Conservation (phyloP, 2,329 filamentous ascomycete species). For the Coniochaeta ligniaria region DNA sequence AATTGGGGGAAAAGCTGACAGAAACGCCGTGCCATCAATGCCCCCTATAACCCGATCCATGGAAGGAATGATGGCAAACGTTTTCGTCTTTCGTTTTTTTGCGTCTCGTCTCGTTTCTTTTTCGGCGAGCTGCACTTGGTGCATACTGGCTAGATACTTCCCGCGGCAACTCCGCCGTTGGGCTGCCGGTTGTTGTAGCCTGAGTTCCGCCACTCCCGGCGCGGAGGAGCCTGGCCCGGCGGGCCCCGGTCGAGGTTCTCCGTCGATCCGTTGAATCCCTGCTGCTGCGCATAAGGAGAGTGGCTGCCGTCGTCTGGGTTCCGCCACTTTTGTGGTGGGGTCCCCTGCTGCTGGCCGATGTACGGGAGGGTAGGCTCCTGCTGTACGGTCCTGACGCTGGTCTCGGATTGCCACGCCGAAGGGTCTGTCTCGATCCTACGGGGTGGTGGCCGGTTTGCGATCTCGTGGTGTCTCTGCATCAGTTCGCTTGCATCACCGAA, state of each 20-base stretch:
- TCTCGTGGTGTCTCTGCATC: conserved; percentile 43
- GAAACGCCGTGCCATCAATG: background rate
- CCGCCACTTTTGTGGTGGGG: conserved; percentile 40
- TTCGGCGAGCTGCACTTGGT: background rate
- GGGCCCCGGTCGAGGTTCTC: conserved; percentile 33
- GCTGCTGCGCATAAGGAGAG: conserved; percentile 33
- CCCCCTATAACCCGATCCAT: background rate
- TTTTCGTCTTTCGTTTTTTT: background rate
- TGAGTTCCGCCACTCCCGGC: conserved; percentile 52
- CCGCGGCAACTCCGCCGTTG: conserved; percentile 40
- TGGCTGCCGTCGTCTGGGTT: conserved; percentile 36
- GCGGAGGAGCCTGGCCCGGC: conserved; percentile 19
- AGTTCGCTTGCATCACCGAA: conserved; percentile 52
- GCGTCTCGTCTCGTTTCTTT: background rate
- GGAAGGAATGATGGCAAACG: background rate
- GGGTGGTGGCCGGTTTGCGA: conserved; percentile 47
- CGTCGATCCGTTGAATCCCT: conserved; percentile 34
- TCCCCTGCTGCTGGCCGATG: conserved; percentile 32
- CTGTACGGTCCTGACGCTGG: conserved; percentile 67
- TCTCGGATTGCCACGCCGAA: conserved; percentile 74
- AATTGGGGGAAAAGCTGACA: background rate
- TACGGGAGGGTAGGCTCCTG: conserved; percentile 44
- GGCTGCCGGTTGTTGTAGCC: conserved; percentile 38
- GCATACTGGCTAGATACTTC: conserved; percentile 23
- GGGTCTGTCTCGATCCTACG: conserved; percentile 81